These are phyloP conservation scores for Aspergillus caelatus DNA, from an alignment of 2,329 filamentous ascomycete species.

Conservation along the genomic window DNA sequence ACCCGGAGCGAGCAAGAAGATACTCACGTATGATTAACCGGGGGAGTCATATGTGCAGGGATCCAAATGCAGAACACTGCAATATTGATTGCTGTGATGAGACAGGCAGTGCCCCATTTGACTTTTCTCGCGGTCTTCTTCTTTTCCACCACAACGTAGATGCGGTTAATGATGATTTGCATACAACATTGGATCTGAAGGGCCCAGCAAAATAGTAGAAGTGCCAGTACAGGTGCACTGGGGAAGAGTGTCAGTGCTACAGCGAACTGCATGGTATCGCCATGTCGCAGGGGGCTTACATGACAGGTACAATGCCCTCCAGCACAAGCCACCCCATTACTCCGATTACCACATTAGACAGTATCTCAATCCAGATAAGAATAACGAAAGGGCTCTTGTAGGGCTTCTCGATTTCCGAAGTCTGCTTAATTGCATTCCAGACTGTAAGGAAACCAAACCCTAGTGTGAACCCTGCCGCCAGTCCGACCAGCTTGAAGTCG, in stretches of 20 bases:
- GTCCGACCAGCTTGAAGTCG: background rate
- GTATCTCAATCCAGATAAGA: background rate
- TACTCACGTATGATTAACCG: slow-evolving; percentile 1
- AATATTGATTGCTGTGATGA: background rate
- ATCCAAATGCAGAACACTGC: slow-evolving; percentile 1
- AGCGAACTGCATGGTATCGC: background rate
- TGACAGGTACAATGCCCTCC: background rate
- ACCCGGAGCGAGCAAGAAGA: background rate
- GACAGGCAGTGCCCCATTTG: background rate
- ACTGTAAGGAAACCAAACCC: background rate
- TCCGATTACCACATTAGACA: background rate
- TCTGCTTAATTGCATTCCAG: slow-evolving; percentile 1
- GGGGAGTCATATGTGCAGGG: background rate
- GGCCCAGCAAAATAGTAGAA: background rate
- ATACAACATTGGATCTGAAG: background rate
- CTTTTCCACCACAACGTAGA: background rate
- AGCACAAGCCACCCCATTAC: slow-evolving; percentile 1
- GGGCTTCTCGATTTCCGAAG: background rate
- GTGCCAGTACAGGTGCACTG: background rate
- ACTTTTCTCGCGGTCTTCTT: background rate
- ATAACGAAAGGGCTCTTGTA: background rate
- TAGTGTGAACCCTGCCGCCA: background rate
- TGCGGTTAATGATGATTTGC: background rate
- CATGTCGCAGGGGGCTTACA: background rate
- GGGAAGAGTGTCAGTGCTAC: background rate